Base-by-base conservation (phyloP, 805 yeast genomes). In the Tetrapisispora nanseiensis region DNA sequence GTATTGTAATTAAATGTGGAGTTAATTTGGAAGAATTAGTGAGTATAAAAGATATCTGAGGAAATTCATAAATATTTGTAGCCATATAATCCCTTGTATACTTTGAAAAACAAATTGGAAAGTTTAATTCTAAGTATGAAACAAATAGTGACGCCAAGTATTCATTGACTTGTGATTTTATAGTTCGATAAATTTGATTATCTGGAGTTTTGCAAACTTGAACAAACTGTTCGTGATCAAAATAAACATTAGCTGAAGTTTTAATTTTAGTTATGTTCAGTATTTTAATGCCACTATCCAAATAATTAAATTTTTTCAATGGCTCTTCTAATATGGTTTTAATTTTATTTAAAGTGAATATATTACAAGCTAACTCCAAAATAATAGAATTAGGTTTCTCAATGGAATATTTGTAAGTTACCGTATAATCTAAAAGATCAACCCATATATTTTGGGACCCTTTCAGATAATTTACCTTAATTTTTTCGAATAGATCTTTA, bases 121-220 rank as follows among this genome's bases (percentile, higher is more conserved):
- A 56, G 29, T 54, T 56, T 33, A 61, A 59, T 39, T 65, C 69
- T 39, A 63, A 46, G 35, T 63, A 59, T 0, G 63, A 57, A 2
- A 59, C n/a, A 10, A 62, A 31, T 24, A 62, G 43, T 1, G 63
- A 59, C 2, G 50, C 33, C 15, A 56, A 27, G 44, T 46, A 61
- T 29, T 57, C 60, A 32, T 58, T 57, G 34, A 54, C 40, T 22
- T 52, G 57, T 6, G 40, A 20, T 33, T 30, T 33, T 9, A 33
- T 20, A 12, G 22, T 33, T 20, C n/a, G 12, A 22, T 4, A 22
- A 21, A 15, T 9, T 2, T 3, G 13, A 13, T 33, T 27, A 15
- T 22, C 12, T 5, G 19, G 10, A 10, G 4, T 29, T 9, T n/a
- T 5, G 15, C 5, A 8, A 29, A 4, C 10, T 24, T 24, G 2